Evolutionary conservation across 768 basidiomycete species (phyloP).

Genomic region (Amanita phalloides): DNA sequence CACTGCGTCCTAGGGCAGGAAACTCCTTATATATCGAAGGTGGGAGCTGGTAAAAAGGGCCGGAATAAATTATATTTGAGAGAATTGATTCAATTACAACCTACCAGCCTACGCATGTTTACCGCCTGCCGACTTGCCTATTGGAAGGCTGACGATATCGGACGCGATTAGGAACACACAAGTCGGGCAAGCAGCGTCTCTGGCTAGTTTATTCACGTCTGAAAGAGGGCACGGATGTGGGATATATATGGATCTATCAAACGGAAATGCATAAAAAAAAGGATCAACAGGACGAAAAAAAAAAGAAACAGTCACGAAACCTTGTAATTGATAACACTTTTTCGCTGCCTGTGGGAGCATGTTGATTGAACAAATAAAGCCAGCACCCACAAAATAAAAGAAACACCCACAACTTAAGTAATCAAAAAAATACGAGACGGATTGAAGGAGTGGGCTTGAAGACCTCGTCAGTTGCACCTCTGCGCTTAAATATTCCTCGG

Average conservation of each 20-base stretch:
- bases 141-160: too few species aligned
- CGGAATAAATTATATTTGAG: not conserved
- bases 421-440: not conserved
- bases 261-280: not conserved
- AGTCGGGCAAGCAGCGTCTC: not conserved
- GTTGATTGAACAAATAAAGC: slow-evolving; percentile 26
- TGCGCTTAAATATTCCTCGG: not conserved
- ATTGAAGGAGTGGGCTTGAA: not conserved
- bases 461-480: not conserved
- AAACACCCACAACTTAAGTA: slow-evolving; percentile 19
- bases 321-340: not conserved
- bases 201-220: not conserved
- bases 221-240: not conserved
- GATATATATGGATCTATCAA: not conserved
- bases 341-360: slow-evolving; percentile 15
- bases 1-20: not conserved
- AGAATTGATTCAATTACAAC: not conserved
- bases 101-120: not conserved
- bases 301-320: not conserved
- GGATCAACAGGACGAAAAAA: not conserved
- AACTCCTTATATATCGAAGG: not conserved
- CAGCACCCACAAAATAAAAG: slow-evolving; percentile 27
- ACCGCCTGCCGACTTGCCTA: not conserved
- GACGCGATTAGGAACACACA: not conserved
- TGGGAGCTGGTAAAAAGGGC: not conserved